phyloP scores from a whole-genome alignment of 345 rosid species.

The Passiflora organensis region DNA sequence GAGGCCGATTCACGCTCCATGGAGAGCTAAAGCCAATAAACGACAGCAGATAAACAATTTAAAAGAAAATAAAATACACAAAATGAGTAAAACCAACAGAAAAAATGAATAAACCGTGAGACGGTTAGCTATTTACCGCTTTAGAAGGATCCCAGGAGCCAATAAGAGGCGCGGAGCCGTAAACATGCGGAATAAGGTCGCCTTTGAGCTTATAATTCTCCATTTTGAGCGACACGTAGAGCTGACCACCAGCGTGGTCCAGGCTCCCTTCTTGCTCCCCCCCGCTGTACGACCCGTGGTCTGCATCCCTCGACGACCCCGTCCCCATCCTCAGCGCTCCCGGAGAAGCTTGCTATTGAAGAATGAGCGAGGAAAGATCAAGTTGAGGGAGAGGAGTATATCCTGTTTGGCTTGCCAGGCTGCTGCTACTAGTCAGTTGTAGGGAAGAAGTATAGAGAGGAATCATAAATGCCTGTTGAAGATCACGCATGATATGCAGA shows the following conservation, averaged over 20 bases:
- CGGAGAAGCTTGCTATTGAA: background rate
- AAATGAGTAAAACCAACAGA: background rate
- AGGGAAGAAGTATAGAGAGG: no score
- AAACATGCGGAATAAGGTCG: conserved; percentile 86
- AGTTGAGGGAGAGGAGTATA: no score
- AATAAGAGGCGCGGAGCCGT: conserved; percentile 83
- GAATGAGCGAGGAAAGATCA: no score
- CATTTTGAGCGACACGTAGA: conserved; percentile 84
- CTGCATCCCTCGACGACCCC: conserved; percentile 55
- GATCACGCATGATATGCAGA: no score
- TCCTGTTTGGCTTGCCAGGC: no score
- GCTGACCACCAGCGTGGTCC: conserved; percentile 76
- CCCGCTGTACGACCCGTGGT: conserved; percentile 37
- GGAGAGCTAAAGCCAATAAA: conserved; percentile 44
- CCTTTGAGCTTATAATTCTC: conserved; percentile 72
- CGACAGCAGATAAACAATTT: background rate
- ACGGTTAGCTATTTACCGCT: conserved; percentile 44
- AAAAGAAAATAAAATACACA: background rate
- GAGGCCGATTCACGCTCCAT: conserved; percentile 91
- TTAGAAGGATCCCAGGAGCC: conserved; percentile 95
- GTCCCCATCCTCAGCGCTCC: conserved; percentile 52
- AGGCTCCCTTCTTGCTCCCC: conserved; percentile 44
- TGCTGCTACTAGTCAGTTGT: no score
- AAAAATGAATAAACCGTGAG: conserved; percentile 1
- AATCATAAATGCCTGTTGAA: no score